Conservation (phyloP, 75 land plant genomes). For the Sequoiadendron giganteum region DNA sequence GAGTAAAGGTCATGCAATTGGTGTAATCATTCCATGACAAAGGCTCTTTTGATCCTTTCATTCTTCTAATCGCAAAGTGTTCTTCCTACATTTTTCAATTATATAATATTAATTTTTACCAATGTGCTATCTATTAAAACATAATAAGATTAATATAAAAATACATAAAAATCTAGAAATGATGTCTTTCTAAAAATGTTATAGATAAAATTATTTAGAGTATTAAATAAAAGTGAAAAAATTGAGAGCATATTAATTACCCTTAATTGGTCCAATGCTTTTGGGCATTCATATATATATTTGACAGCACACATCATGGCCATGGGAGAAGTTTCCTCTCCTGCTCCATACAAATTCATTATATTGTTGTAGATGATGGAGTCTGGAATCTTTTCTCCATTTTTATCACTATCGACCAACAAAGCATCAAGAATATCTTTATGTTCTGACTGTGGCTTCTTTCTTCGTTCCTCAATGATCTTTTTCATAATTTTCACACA, state of each 20-base stretch:
- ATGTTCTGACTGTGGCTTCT: neutral
- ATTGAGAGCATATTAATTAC: neutral
- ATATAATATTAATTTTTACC: no score
- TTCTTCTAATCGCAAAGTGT: neutral
- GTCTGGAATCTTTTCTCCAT: neutral
- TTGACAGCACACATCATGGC: constrained; percentile 1
- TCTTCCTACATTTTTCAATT: neutral
- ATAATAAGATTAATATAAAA: no score
- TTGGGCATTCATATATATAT: neutral
- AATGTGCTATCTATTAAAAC: no score
- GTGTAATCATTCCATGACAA: neutral
- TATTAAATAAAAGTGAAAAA: no score
- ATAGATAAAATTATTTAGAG: no score
- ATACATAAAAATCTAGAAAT: no score
- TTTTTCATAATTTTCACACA: neutral
- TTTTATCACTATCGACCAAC: neutral
- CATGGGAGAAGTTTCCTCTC: constrained; percentile 6
- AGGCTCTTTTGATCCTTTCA: neutral
- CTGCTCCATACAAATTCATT: neutral
- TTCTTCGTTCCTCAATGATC: neutral
- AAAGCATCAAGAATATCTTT: neutral
- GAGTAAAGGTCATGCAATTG: neutral
- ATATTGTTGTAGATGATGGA: neutral
- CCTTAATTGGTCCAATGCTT: neutral
- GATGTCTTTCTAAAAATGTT: no score